Percentiles rank a stretch among this genome's conserved stretches.
Conservation (phyloP, 2,329 filamentous ascomycete species). For the Phialocephala subalpina region DNA sequence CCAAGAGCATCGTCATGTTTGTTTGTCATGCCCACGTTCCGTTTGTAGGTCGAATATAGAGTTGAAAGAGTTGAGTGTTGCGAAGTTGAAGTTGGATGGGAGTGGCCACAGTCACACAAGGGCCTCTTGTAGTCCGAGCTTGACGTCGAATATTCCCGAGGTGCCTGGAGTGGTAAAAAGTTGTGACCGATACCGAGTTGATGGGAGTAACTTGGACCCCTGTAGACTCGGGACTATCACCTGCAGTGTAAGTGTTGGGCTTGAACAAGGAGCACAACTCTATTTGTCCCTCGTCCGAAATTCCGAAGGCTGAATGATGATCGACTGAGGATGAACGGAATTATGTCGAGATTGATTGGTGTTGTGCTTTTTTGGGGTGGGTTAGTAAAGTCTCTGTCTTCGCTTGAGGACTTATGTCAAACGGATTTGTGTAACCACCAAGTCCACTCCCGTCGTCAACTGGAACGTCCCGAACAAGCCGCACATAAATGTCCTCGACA, state of each 20-base stretch:
- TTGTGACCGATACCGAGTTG: not conserved
- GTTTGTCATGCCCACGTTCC: not conserved
- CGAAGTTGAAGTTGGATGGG: not conserved
- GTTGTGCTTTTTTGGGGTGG: not conserved
- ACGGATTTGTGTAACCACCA: conserved; percentile 7
- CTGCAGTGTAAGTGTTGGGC: conserved; percentile 8
- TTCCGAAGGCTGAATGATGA: not conserved
- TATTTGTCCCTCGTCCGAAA: not conserved
- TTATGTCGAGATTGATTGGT: not conserved
- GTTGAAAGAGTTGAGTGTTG: not conserved
- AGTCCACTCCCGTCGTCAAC: too few species aligned
- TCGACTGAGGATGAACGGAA: not conserved
- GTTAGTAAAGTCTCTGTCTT: not conserved
- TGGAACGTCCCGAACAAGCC: not conserved
- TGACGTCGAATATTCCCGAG: not conserved
- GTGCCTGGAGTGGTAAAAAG: not conserved
- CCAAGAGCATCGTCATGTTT: too few species aligned
- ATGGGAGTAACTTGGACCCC: not conserved
- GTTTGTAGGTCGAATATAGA: not conserved
- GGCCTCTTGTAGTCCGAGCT: not conserved
- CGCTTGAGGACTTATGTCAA: not conserved
- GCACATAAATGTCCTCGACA: not conserved
- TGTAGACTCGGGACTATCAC: not conserved
- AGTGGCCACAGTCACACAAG: not conserved
- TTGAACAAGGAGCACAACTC: not conserved